Base-by-base conservation (phyloP, 1,139 yeast species). In the Yamadazyma atmosphaerica region DNA sequence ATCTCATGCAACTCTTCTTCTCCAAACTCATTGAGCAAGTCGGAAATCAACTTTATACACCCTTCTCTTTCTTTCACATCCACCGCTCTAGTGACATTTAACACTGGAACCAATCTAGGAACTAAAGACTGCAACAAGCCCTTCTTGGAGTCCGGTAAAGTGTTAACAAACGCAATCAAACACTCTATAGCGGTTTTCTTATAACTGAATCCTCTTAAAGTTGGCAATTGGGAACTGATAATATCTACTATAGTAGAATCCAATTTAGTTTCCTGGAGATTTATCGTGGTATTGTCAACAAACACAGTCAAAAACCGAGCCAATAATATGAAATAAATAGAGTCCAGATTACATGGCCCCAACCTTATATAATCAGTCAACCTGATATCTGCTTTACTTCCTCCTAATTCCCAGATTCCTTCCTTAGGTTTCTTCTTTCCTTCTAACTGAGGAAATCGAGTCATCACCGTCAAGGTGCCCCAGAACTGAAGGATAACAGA, bases 391-490 rank as follows among this genome's bases (percentile, higher is more conserved):
- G 74, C 40, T 60, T 73, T 48, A 65, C 58, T 37, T 52, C 73
- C 64, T 52, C 76, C 82, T 24, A 67, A 62, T 10, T 68, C 61
- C 83, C 87, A 81, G 36, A 83, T 65, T 9, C 71, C 70, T 44
- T 64, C 70, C 44, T 68, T 68, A 18, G 65, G 50, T 34, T 54
- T 55, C 17, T 41, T 62, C 40, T 49, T 65, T 55, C 45, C 47
- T 36, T 47, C 41, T n/a, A 49, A 33, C 13, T 16, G 49, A 29
- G 54, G 36, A 41, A 66, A 68, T 5, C 54, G 48, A 1, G 79
- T 72, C 32, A 82, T 52, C 1, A 60, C 51, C 1, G 62, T 57
- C 23, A 83, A 52, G 0, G 80, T 63, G 13, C 72, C 70, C 55
- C 84, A 56, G 10, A 81, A 70, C 19, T 74, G 73, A 1, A 80